Conservation (phyloP, 148 eudicot species). For the Gaultheria prostrata region DNA sequence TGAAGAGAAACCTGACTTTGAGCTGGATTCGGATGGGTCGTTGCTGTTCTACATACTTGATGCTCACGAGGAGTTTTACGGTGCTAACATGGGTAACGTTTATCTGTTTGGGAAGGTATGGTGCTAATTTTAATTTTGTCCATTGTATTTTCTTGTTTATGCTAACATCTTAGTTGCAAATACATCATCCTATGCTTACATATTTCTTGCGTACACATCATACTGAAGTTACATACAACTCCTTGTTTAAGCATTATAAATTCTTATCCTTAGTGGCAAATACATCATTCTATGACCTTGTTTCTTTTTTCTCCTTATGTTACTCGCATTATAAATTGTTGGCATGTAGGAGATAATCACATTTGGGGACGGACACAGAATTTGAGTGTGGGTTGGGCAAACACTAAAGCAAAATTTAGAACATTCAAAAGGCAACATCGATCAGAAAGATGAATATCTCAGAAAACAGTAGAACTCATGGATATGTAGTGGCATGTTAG, state of each 20-base stretch:
- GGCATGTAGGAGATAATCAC: background rate
- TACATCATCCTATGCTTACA: background rate
- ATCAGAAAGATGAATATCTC: background rate
- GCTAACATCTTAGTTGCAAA: background rate
- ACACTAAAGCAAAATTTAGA: too few relatives aligned
- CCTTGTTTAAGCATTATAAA: background rate
- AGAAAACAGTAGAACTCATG: background rate
- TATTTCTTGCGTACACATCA: background rate
- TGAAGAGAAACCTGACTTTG: conserved; percentile 64
- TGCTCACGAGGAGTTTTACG: conserved; percentile 75
- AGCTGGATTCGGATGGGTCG: conserved; percentile 71
- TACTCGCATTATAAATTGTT: background rate
- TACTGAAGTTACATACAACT: background rate
- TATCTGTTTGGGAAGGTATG: conserved; percentile 96
- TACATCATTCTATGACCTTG: background rate
- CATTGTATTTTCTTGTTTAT: background rate
- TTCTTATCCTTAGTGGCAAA: background rate
- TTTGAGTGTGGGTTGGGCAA: too few relatives aligned
- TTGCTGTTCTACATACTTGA: conserved; percentile 83
- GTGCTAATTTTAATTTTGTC: conserved; percentile 9
- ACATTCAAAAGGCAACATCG: too few relatives aligned
- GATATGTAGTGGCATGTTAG: background rate
- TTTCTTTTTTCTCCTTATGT: background rate
- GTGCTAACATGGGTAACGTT: conserved; percentile 66
- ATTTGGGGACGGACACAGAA: too few relatives aligned